Base-by-base conservation (phyloP, 139 green algal genomes). In the Haematococcus sp. region DNA sequence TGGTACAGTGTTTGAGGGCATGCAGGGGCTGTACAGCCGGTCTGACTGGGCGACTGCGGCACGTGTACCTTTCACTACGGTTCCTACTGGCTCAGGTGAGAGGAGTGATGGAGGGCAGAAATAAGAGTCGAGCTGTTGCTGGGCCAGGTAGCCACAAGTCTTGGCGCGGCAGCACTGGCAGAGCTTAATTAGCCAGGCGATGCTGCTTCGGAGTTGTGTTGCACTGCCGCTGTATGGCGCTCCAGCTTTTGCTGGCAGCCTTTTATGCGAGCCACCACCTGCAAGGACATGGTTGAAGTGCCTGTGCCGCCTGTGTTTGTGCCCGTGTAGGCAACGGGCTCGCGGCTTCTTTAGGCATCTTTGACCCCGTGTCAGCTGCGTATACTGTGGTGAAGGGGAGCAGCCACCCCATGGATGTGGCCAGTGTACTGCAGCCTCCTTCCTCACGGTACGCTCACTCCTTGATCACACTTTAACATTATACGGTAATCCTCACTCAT, bases 11-110 rank as follows among this genome's bases (percentile, higher is more conserved):
- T 85, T 77, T 73, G 91, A 95, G 67, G 83, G 76, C 5, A 35
- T 95, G 61, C 89, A 94, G 83, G 86, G 89, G 19, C 27, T 91
- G 16, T 63, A 92, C n/a, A 27, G 63, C n/a, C 79, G 88, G 15
- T 72, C 82, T 0, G 91, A 96, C 68, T 96, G 91, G 91, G 61
- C 81, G 11, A 31, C 73, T 0, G 82, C 79, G 0, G 43, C 63
- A 2, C 22, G 52, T 3, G 20, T 88, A n/a, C 87, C 88, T 2
- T 58, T 96, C 27, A 78, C 77, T 1, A 82, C 85, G 43, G 35
- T 94, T 0, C 90, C 91, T 32, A 77, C 51, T 31, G 80, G 82
- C 65, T 84, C 68, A 11, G 88, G 85, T 33, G 54, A n/a, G n/a
- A n/a, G 49, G 49, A n/a, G 49, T 56, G 16, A 56, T n/a, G 16